Evolutionary conservation across 2,329 filamentous ascomycete genomes (phyloP), one percentile per base, ranked within the genome.

Genomic region (Knufia fluminis): DNA sequence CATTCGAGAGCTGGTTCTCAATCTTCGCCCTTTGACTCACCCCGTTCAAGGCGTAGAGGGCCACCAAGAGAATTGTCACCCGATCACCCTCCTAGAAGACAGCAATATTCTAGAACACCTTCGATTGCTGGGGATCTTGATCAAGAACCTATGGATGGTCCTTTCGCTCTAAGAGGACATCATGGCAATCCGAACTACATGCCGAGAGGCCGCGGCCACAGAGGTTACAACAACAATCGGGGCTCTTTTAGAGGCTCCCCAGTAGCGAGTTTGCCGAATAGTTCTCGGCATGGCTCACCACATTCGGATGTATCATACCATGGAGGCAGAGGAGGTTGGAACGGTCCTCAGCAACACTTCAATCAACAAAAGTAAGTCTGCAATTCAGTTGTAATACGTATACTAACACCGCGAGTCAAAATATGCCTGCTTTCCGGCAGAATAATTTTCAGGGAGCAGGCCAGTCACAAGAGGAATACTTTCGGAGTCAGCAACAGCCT

Each of bases 231-330:
- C 52, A 57, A 68, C 43, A 68, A 72, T 51, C 66, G 66, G 19
- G 66, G 70, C 33, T 71, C 74, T 49, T 53, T 57, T 46, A 78
- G 77, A 58, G 72, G 73, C 41, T 80, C 80, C n/a, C 76, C 81
- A 33, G 74, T 77, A 48, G 77, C 78, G 57, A 68, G 71, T 55
- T 71, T 73, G 19, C 73, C 78, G 17, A 74, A 68, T 46, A 74
- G 72, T 45, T 74, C 73, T 16, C 72, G 76, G 57, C 77, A 79
- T 56, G 75, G 74, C 40, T 83, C 81, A 16, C 79, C 82, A n/a
- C 75, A 75, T 52, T 71, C 72, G 8, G 75, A 77, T 38, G 82
- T 81, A 33, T 79, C 81, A 12, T 79, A 83, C 60, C 71, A 71
- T 32, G 68, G 69, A 54, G 71, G 71, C 43, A 71, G 78, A 63